Conservation (phyloP, 768 basidiomycete genomes). For the Auricularia sp. region DNA sequence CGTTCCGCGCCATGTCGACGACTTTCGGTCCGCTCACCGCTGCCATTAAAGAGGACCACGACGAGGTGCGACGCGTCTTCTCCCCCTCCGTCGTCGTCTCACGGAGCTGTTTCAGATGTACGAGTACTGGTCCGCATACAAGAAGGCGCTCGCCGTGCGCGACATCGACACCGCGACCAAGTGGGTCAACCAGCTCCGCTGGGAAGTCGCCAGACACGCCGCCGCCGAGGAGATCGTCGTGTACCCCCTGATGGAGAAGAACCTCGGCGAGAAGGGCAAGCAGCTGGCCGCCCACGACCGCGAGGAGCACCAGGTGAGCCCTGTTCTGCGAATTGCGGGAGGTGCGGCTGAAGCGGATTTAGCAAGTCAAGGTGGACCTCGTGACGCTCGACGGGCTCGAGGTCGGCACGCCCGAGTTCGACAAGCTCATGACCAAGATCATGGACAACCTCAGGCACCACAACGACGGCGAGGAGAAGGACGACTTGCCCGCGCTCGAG, state of each 20-base stretch:
- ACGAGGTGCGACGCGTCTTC: conserved; percentile 25
- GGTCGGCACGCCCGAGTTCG: conserved; percentile 23
- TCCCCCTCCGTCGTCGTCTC: background rate
- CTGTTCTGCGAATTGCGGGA: too few species aligned
- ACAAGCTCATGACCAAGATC: conserved; percentile 30
- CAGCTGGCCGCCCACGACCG: conserved; percentile 46
- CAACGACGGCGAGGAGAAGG: conserved; percentile 46
- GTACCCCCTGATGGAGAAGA: conserved; percentile 50
- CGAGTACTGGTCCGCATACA: conserved; percentile 43
- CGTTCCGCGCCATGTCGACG: background rate
- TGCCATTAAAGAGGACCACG: conserved; percentile 39
- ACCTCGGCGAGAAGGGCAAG: conserved; percentile 41
- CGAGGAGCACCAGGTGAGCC: conserved; percentile 45
- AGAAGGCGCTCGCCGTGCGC: conserved; percentile 21
- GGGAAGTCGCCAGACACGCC: conserved; percentile 44
- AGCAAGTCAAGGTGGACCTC: conserved; percentile 28
- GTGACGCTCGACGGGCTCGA: conserved; percentile 33
- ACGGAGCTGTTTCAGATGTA: conserved; percentile 33
- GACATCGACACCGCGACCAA: conserved; percentile 38
- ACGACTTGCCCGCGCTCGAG: conserved; percentile 47
- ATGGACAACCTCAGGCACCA: conserved; percentile 42
- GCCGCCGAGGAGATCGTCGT: conserved; percentile 54
- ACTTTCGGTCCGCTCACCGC: conserved; percentile 20
- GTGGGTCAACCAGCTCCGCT: conserved; percentile 46
- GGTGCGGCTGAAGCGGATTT: background rate